Evolutionary conservation across 2,329 filamentous ascomycete genomes (phyloP).

Genomic region (Thielaviopsis punctulata): DNA sequence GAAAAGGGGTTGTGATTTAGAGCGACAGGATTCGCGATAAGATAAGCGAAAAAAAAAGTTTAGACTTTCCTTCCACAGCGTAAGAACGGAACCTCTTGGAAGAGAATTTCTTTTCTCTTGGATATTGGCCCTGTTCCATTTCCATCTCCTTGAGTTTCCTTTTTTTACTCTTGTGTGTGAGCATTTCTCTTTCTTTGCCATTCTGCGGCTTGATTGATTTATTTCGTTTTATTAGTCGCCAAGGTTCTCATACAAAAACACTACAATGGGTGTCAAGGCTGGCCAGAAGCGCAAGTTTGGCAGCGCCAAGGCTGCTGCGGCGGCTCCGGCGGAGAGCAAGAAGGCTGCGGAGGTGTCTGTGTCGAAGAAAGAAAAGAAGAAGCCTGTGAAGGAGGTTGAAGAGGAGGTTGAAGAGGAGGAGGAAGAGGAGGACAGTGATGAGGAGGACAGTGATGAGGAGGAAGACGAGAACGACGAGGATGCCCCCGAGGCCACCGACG

Average conservation of each 20-base stretch:
- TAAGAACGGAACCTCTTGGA: no score
- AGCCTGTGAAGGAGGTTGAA: slow-evolving; percentile 15
- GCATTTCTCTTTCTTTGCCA: background rate
- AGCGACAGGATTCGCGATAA: slow-evolving; percentile 4
- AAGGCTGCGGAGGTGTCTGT: slow-evolving; percentile 13
- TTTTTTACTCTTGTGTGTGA: background rate
- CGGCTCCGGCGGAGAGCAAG: slow-evolving; percentile 13
- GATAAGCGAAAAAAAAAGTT: slow-evolving; percentile 14
- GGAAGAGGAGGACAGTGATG: slow-evolving; percentile 14
- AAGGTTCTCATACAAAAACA: slow-evolving; percentile 11
- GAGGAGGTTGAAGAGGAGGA: slow-evolving; percentile 12
- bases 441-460: slow-evolving; percentile 14
- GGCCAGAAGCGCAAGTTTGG: slow-evolving; percentile 23
- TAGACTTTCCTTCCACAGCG: background rate
- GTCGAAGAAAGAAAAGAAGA: slow-evolving; percentile 21
- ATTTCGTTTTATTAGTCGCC: background rate
- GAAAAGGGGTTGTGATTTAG: background rate
- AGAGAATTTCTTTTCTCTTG: slow-evolving; percentile 2
- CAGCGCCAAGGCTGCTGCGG: slow-evolving; percentile 18
- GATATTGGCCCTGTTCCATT: background rate
- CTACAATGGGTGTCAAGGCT: slow-evolving; percentile 13
- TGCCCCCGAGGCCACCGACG: slow-evolving; percentile 3
- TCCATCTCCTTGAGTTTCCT: slow-evolving; percentile 7
- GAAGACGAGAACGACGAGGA: slow-evolving; percentile 13
- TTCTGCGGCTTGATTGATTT: background rate